Evolutionary conservation across 2,329 filamentous ascomycete genomes (phyloP).

Genomic region (Oidium heveae): DNA sequence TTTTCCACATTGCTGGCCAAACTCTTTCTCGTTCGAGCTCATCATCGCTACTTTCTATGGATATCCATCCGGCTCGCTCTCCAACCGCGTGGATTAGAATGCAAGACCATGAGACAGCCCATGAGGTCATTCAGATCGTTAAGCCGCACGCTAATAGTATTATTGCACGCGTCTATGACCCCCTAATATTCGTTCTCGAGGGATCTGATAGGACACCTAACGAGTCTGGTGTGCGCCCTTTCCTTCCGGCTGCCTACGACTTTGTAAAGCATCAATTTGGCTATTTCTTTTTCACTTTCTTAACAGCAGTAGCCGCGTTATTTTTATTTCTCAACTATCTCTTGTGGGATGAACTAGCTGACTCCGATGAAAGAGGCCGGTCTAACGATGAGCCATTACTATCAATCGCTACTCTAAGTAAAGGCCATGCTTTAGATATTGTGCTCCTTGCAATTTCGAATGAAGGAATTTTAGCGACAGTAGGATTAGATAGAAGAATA

Average conservation of each 20-base stretch:
- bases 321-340: constrained; percentile 51
- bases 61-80: constrained; percentile 50
- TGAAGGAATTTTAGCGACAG: constrained; percentile 39
- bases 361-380: constrained; percentile 20
- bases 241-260: constrained; percentile 37
- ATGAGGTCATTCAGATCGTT: constrained; percentile 50
- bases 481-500: constrained; percentile 44
- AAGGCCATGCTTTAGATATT: constrained; percentile 44
- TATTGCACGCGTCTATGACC: constrained; percentile 48
- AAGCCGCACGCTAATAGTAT: constrained; percentile 49
- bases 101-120: constrained; percentile 56
- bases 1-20: constrained; percentile 14
- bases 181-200: constrained; percentile 45
- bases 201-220: constrained; percentile 37
- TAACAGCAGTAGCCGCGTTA: constrained; percentile 37
- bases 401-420: constrained; percentile 31
- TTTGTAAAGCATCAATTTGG: constrained; percentile 34
- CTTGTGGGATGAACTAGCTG: constrained; percentile 31
- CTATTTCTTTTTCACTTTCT: constrained; percentile 34
- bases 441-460: constrained; percentile 35
- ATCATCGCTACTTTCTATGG: constrained; percentile 22
- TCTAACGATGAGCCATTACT: constrained; percentile 25
- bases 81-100: constrained; percentile 51
- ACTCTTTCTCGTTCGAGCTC: constrained; percentile 5
- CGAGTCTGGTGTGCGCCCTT: constrained; percentile 18